Percentiles rank a stretch among this genome's conserved stretches.
Conservation (phyloP, 1,284 basidiomycete species). For the Moesziomyces sp. region DNA sequence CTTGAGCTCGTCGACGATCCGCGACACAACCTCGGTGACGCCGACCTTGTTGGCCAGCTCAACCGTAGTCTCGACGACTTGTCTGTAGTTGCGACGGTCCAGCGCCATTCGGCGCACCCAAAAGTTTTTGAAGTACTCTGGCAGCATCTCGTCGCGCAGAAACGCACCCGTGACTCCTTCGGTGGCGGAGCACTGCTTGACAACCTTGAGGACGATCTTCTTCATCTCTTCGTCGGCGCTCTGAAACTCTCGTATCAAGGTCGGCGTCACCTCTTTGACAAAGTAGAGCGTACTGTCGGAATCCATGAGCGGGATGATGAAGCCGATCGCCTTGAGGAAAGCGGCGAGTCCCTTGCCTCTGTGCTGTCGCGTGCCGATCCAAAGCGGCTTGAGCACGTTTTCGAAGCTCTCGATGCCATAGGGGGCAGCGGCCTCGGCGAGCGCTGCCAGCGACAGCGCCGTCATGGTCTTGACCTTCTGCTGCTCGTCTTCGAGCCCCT, state of each 20-base stretch:
- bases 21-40: slow-evolving; percentile 91
- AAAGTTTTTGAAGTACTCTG: slow-evolving; percentile 99
- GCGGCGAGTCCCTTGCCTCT: slow-evolving; percentile 97
- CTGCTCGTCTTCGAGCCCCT: slow-evolving; percentile 95
- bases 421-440: slow-evolving; percentile 95
- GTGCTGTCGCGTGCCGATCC: slow-evolving; percentile 97
- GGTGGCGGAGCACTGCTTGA: slow-evolving; percentile 97
- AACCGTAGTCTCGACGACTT: slow-evolving; percentile 98
- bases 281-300: slow-evolving; percentile 75
- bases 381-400: slow-evolving; percentile 95
- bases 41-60: slow-evolving; percentile 97
- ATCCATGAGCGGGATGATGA: slow-evolving; percentile 99
- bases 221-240: slow-evolving; percentile 99
- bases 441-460: slow-evolving; percentile 90
- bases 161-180: slow-evolving; percentile 72
- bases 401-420: slow-evolving; percentile 99
- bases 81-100: slow-evolving; percentile 92
- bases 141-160: slow-evolving; percentile 89
- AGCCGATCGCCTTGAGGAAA: slow-evolving; percentile 98
- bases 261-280: slow-evolving; percentile 67
- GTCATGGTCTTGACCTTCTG: slow-evolving; percentile 99
- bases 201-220: slow-evolving; percentile 98
- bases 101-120: slow-evolving; percentile 96
- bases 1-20: slow-evolving; percentile 96
- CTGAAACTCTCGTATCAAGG: slow-evolving; percentile 95